phyloP scores from a whole-genome alignment of 1,284 basidiomycete genomes.

The Cutaneotrichosporon cavernicola region DNA sequence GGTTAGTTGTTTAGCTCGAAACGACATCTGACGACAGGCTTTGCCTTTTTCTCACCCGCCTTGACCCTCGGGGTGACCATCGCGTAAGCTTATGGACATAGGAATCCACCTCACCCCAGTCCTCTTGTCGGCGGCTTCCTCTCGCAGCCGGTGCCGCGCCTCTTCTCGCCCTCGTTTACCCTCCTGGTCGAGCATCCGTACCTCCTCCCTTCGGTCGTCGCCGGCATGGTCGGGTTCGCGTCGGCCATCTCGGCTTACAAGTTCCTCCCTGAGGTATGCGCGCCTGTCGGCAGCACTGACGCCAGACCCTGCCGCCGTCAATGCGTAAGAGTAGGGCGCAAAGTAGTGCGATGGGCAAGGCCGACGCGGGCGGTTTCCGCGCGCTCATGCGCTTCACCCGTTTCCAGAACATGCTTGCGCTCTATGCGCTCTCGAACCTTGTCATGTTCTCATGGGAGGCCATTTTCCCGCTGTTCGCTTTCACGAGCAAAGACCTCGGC shows the following conservation, averaged over 20 bases:
- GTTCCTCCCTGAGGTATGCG: slow-evolving; percentile 41
- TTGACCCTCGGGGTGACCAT: slow-evolving; percentile 40
- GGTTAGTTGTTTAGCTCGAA: slow-evolving; percentile 20
- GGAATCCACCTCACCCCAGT: slow-evolving; percentile 17
- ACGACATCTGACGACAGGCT: slow-evolving; percentile 24
- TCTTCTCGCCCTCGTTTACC: slow-evolving; percentile 32
- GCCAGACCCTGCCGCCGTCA: slow-evolving; percentile 21
- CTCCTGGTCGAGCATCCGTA: slow-evolving; percentile 38
- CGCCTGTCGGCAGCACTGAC: background rate
- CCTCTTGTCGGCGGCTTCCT: slow-evolving; percentile 45
- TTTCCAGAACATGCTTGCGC: slow-evolving; percentile 37
- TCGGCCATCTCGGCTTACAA: slow-evolving; percentile 27
- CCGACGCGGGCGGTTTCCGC: slow-evolving; percentile 20
- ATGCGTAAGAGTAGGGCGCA: slow-evolving; percentile 8
- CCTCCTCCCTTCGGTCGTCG: slow-evolving; percentile 41
- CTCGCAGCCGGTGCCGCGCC: slow-evolving; percentile 35
- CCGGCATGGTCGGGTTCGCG: slow-evolving; percentile 28
- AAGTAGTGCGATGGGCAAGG: slow-evolving; percentile 21
- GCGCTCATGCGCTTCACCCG: slow-evolving; percentile 28
- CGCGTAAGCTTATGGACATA: slow-evolving; percentile 27
- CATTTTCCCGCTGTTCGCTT: slow-evolving; percentile 43
- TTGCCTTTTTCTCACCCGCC: slow-evolving; percentile 43
- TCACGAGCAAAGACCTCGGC: slow-evolving; percentile 38
- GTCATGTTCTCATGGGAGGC: slow-evolving; percentile 45
- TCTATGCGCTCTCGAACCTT: slow-evolving; percentile 37